Evolutionary conservation across 257 asterid genomes (phyloP).

Genomic region (Nyctanthes arbortristis): DNA sequence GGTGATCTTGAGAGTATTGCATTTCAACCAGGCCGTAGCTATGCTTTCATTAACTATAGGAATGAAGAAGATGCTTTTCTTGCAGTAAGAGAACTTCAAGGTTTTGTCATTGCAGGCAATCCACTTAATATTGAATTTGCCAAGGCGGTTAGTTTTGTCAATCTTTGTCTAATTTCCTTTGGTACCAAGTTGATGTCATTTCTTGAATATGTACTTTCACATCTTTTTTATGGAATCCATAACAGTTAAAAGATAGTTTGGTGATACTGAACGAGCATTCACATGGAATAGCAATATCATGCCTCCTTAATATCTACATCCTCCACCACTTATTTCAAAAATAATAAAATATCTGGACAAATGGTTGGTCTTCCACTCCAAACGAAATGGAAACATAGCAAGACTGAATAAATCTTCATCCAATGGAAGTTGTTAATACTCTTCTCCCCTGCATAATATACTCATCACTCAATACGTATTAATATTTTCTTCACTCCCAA

Average conservation of each 20-base stretch:
- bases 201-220: slow-evolving; percentile 33
- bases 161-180: slow-evolving; percentile 56
- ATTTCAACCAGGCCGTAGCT: slow-evolving; percentile 92
- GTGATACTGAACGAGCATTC: slow-evolving; percentile 17
- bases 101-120: slow-evolving; percentile 75
- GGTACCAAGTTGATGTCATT: slow-evolving; percentile 32
- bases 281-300: slow-evolving; percentile 5
- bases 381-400: background rate
- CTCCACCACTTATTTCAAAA: slow-evolving; percentile 2
- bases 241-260: slow-evolving; percentile 22
- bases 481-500: slow-evolving; percentile 10
- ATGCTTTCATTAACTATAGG: slow-evolving; percentile 75
- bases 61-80: slow-evolving; percentile 75
- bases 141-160: slow-evolving; percentile 96
- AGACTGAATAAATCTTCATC: background rate
- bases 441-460: background rate
- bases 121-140: slow-evolving; percentile 91
- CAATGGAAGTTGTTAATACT: background rate
- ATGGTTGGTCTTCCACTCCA: slow-evolving; percentile 15
- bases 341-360: slow-evolving; percentile 3
- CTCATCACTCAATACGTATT: slow-evolving; percentile 8
- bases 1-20: slow-evolving; percentile 87
- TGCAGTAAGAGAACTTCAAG: slow-evolving; percentile 89
- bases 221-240: slow-evolving; percentile 29
- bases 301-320: slow-evolving; percentile 19